These are phyloP conservation scores for Neofusicoccum ribis DNA, from an alignment of 2,329 filamentous ascomycete genomes.

Conservation along the genomic window DNA sequence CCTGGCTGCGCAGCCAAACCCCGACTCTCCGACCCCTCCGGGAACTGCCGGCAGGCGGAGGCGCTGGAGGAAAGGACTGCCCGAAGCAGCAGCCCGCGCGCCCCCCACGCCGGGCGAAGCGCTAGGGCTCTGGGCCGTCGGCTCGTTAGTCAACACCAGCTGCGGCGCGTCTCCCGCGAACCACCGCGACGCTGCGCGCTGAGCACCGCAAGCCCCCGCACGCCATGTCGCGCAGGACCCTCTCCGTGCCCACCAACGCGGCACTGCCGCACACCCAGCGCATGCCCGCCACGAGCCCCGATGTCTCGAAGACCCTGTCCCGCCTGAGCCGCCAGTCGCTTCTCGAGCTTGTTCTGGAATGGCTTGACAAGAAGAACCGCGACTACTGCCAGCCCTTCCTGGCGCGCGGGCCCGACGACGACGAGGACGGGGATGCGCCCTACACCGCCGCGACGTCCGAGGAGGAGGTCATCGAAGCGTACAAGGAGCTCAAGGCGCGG, in stretches of 20 bases:
- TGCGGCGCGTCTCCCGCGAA: conserved; percentile 12
- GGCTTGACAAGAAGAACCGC: conserved; percentile 70
- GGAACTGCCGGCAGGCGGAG: not conserved
- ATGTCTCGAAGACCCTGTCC: conserved; percentile 65
- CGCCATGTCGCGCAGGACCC: conserved; percentile 25
- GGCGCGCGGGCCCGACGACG: conserved; percentile 40
- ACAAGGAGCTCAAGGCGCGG: conserved; percentile 40
- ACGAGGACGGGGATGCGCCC: conserved; percentile 59
- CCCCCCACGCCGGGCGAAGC: not conserved
- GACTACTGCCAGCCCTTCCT: conserved; percentile 62
- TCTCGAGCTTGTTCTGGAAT: conserved; percentile 70
- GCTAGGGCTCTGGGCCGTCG: conserved; percentile 1
- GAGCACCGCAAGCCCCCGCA: not conserved
- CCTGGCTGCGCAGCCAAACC: not conserved
- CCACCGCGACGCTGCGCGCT: conserved; percentile 10
- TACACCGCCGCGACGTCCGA: conserved; percentile 68
- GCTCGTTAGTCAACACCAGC: conserved; percentile 12
- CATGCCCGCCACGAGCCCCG: conserved; percentile 64
- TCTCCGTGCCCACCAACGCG: conserved; percentile 70
- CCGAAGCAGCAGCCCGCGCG: not conserved
- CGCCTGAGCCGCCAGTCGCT: conserved; percentile 72
- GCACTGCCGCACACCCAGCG: conserved; percentile 71
- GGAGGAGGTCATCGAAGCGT: conserved; percentile 62
- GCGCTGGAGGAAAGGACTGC: not conserved
- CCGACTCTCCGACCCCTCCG: not conserved